Conservation (phyloP, 768 basidiomycete species). For the Erythrobasidium yunnanense region DNA sequence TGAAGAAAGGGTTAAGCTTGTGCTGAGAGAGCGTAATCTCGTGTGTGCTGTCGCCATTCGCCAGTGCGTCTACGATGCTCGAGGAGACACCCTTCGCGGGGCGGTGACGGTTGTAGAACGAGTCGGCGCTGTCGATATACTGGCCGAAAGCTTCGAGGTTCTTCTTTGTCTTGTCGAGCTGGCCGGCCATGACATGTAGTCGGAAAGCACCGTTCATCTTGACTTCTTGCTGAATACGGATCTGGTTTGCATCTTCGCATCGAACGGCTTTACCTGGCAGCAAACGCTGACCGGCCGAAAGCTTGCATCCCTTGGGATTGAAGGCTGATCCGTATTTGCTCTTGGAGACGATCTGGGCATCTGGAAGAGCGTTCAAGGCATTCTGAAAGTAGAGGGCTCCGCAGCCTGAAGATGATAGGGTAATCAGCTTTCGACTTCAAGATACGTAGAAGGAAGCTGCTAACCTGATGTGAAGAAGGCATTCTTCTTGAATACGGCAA, state of each 20-base stretch:
- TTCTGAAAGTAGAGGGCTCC: conserved; percentile 37
- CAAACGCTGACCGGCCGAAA: conserved; percentile 34
- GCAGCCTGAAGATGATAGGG: no score
- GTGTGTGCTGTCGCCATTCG: neutral
- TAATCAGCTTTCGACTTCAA: no score
- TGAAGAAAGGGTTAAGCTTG: conserved; percentile 38
- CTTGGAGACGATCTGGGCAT: conserved; percentile 33
- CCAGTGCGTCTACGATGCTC: conserved; percentile 30
- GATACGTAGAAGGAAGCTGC: no score
- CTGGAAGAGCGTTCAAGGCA: conserved; percentile 35
- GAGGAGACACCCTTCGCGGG: conserved; percentile 29
- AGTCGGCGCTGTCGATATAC: conserved; percentile 32
- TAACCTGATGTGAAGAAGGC: conserved; percentile 38
- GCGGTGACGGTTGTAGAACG: conserved; percentile 37
- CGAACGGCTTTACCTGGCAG: conserved; percentile 36
- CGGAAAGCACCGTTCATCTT: conserved; percentile 39
- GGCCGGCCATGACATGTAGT: conserved; percentile 36
- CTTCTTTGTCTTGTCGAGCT: conserved; percentile 5
- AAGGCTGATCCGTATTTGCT: conserved; percentile 33
- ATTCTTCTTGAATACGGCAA: conserved; percentile 39
- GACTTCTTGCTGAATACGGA: conserved; percentile 38
- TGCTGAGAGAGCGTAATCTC: conserved; percentile 27
- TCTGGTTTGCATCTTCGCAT: conserved; percentile 37
- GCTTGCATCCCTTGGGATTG: conserved; percentile 35
- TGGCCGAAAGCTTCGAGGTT: conserved; percentile 31